Conservation (phyloP, 345 rosid species). For the Euclidium syriacum region DNA sequence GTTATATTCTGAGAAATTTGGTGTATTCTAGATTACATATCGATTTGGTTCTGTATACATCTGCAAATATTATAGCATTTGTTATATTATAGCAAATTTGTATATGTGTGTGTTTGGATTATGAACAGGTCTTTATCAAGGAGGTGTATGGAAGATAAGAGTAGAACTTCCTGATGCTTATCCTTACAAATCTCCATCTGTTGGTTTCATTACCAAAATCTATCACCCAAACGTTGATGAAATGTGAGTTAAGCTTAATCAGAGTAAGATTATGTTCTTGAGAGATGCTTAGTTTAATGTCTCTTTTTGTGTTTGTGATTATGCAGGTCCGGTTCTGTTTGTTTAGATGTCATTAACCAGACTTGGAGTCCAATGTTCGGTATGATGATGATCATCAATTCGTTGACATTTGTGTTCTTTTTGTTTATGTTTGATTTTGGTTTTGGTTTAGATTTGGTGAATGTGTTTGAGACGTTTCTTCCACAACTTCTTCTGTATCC, state of each 20-base stretch:
- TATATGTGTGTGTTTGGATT: too few relatives aligned
- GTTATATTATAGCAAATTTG: neutral
- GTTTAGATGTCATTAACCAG: conserved; percentile 95
- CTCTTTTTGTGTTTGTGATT: neutral
- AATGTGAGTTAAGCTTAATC: conserved; percentile 48
- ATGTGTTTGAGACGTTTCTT: conserved; percentile 94
- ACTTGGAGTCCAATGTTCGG: conserved; percentile 99
- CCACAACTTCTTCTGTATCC: conserved; percentile 99
- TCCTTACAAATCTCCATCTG: conserved; percentile 97
- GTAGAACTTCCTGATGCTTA: conserved; percentile 98
- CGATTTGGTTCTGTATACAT: too few relatives aligned
- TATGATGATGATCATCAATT: conserved; percentile 24
- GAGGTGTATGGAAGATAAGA: conserved; percentile 94
- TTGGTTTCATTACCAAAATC: conserved; percentile 89
- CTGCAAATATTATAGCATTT: too few relatives aligned
- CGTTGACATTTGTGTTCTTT: neutral
- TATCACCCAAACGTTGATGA: conserved; percentile 99
- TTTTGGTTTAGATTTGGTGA: conserved; percentile 69
- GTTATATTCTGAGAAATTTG: too few relatives aligned
- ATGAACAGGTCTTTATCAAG: conserved; percentile 73
- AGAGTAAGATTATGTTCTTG: neutral
- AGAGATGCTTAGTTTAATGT: neutral
- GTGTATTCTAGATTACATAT: too few relatives aligned
- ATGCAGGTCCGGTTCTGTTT: conserved; percentile 95
- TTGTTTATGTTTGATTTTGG: neutral